Base-by-base conservation (phyloP, 257 asterid species). In the Cinchona pubescens region DNA sequence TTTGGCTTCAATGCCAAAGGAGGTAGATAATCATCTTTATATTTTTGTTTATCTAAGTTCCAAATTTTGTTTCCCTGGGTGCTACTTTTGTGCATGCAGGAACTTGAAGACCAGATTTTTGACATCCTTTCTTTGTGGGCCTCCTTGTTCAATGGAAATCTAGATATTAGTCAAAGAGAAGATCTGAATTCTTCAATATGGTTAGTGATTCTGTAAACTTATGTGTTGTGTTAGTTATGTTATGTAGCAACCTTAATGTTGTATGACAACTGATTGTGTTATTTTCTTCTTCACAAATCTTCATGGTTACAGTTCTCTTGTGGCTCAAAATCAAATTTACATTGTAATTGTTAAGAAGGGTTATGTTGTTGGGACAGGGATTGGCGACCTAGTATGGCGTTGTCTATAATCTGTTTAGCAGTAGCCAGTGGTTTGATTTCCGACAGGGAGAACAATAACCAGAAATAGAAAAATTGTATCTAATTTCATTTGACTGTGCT, bases 71-170 rank as follows among this genome's bases (percentile, higher is more conserved):
- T 79, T 67, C 61, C 77, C 64, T 76, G 69, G 63, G 73, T 76
- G 72, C 66, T 73, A 59, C n/a, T 71, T 80, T 80, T 82, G 74
- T 87, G 77, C 72, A 78, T 83, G 85, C 88, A 95, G 99, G 99
- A 92, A 87, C 90, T 92, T 72, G 90, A 88, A 43, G 96, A 90
- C 80, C 97, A 95, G 81, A 97, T 90, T 82, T 95, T 95, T 79
- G 98, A 95, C 86, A 87, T 95, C 80, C 96, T 95, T 69, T 93
- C 97, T 35, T 76, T 95, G 74, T 95, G 99, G 99, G 90, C 97
- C 59, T 82, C 97, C 61, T 75, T 88, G 78, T 95, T 95, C 79
- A 86, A 82, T 75, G 90, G 90, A 80, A 86, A 86, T 84, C 83
- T 81, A 68, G 88, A 82, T 68, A 81, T 85, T 61, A 85, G 73